Base-by-base conservation (phyloP, 2,329 filamentous ascomycete species). In the Penicillium sumatraense region DNA sequence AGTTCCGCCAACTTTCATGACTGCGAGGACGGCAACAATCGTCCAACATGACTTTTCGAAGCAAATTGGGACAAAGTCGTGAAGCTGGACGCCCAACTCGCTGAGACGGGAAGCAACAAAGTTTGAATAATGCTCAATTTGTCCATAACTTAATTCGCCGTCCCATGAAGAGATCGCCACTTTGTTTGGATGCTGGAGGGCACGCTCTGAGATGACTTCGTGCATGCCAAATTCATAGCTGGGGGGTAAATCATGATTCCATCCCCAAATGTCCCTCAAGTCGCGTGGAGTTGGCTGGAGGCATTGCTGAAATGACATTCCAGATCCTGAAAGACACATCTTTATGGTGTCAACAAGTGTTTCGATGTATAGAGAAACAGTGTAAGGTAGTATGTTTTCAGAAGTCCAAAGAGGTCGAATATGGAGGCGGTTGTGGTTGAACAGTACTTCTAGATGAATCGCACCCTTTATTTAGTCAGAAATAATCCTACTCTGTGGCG, bases 161-260 rank as follows among this genome's bases (percentile, higher is more conserved):
- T 72, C 69, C 70, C 70, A 72, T 3, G 70, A 71, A 11, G 56
- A 59, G 27, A 72, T 70, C 2, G 66, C 70, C 5, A 62, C 56
- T 47, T 70, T 71, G 7, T 64, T 58, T 11, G 65, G 62, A 11
- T 57, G 57, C 33, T 61, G 58, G 4, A 52, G 57, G 3, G 67
- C 66, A 48, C 59, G 62, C 23, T 68, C 61, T 4, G 74, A 65
- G 14, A 83, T 66, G 52, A 80, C 71, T 1, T 80, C 76, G 56
- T 82, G 78, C 71, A 80, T 80, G 62, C 79, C 81, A 35, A 72
- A 75, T 31, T 73, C 67, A 50, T 76, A 69, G 1, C 72, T 71
- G 2, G 77, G 75, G 18, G 79, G 79, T 2, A 82, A 57, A 2
- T 70, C 56, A 24, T 77, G 67, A 42, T 81, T 82, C 77, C 79